These are phyloP conservation scores for Colletotrichum chrysophilum DNA, from an alignment of 2,329 filamentous ascomycete genomes.

Conservation along the genomic window DNA sequence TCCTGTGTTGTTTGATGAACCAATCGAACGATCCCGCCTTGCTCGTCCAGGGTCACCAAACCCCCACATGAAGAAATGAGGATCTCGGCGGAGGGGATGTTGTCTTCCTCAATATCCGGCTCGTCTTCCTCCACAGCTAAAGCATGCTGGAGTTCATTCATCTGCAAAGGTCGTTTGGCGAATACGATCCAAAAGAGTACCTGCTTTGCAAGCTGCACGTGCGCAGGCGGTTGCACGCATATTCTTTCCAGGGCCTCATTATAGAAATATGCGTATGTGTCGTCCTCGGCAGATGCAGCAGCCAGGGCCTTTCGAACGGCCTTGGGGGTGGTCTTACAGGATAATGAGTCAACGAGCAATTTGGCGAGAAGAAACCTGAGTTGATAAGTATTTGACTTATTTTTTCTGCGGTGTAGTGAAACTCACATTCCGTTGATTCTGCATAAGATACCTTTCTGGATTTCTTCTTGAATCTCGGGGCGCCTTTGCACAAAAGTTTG, in stretches of 20 bases:
- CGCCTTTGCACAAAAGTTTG: neutral
- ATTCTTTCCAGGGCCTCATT: slow-evolving; percentile 39
- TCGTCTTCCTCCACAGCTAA: slow-evolving; percentile 35
- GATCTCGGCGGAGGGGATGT: slow-evolving; percentile 28
- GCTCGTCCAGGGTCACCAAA: slow-evolving; percentile 38
- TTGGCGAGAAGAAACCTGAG: slow-evolving; percentile 15
- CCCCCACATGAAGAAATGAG: slow-evolving; percentile 39
- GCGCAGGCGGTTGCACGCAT: slow-evolving; percentile 28
- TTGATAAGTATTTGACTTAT: neutral
- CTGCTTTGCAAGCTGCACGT: slow-evolving; percentile 22
- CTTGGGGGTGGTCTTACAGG: neutral
- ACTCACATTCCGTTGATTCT: slow-evolving; percentile 23
- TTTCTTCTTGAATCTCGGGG: neutral
- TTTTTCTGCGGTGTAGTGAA: no score
- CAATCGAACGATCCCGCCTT: slow-evolving; percentile 36
- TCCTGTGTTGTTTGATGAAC: slow-evolving; percentile 47
- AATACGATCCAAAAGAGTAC: slow-evolving; percentile 40
- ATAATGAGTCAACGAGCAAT: neutral
- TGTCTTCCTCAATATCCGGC: slow-evolving; percentile 31
- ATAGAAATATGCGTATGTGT: slow-evolving; percentile 29
- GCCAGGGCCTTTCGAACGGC: neutral
- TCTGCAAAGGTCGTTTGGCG: slow-evolving; percentile 30
- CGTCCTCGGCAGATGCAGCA: neutral
- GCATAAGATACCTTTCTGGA: neutral
- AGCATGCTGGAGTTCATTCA: slow-evolving; percentile 39